Percentiles rank a stretch among this genome's conserved stretches.
phyloP scores from a whole-genome alignment of 495 filamentous ascomycete genomes.

The Jackrogersella minutella region DNA sequence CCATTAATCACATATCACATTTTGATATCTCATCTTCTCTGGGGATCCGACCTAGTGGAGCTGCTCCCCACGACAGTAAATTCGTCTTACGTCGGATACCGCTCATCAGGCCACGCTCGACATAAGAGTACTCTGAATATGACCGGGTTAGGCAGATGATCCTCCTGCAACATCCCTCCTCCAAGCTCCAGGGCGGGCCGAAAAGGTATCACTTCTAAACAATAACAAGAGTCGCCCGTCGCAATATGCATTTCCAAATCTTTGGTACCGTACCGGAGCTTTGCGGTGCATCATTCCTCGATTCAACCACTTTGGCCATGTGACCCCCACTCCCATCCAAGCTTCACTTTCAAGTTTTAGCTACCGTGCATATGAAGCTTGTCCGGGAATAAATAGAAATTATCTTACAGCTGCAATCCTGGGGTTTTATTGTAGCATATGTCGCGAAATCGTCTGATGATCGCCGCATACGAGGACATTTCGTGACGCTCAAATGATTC shows the following conservation, averaged over 20 bases:
- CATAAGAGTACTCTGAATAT: conserved; percentile 27
- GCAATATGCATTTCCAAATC: conserved; percentile 24
- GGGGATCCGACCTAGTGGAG: conserved; percentile 39
- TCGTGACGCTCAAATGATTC: conserved; percentile 18
- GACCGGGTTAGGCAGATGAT: conserved; percentile 32
- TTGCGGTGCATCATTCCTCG: conserved; percentile 32
- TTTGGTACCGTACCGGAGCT: conserved; percentile 34
- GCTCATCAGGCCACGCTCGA: conserved; percentile 34
- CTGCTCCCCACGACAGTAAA: conserved; percentile 29
- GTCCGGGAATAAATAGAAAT: conserved; percentile 36
- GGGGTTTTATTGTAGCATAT: conserved; percentile 32
- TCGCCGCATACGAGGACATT: conserved; percentile 27
- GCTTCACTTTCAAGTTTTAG: conserved; percentile 34
- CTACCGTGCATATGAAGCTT: conserved; percentile 20
- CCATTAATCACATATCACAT: conserved; percentile 41
- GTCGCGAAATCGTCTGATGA: conserved; percentile 35
- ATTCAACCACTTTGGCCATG: conserved; percentile 34
- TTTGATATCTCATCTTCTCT: conserved; percentile 39
- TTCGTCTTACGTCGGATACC: conserved; percentile 35
- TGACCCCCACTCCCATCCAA: conserved; percentile 41
- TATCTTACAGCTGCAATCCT: conserved; percentile 35
- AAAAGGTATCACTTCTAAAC: conserved; percentile 40
- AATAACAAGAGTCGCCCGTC: conserved; percentile 23
- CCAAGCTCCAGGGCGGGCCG: conserved; percentile 19
- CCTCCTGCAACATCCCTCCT: conserved; percentile 25